Conservation (phyloP, 2,329 filamentous ascomycete species). For the Pestalotiopsis sp. region DNA sequence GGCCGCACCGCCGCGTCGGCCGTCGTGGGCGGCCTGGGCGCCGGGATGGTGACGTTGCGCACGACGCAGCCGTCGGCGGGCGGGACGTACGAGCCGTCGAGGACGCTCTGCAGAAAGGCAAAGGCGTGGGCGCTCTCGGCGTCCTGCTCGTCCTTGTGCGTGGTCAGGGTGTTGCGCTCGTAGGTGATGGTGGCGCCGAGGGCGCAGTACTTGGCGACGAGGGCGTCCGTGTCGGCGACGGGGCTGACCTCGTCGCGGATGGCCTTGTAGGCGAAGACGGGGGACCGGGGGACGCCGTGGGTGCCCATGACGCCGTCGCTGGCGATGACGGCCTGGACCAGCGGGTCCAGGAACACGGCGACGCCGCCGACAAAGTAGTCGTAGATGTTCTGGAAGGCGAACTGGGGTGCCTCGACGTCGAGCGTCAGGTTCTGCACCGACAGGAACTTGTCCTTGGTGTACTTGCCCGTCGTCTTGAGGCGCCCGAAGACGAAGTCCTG, state of each 20-base stretch:
- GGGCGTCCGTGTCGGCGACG: constrained; percentile 40
- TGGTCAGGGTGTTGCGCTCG: constrained; percentile 41
- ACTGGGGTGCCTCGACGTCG: constrained; percentile 17
- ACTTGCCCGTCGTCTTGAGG: constrained; percentile 21
- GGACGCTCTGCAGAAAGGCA: constrained; percentile 7
- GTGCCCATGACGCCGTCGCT: constrained; percentile 23
- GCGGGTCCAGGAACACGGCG: constrained; percentile 20
- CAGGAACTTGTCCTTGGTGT: constrained; percentile 25
- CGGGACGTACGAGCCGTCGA: not conserved
- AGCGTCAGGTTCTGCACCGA: constrained; percentile 21
- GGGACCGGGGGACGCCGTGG: constrained; percentile 43
- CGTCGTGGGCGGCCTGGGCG: not conserved
- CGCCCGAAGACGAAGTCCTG: constrained; percentile 24
- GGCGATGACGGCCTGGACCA: constrained; percentile 19
- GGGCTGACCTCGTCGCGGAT: constrained; percentile 43
- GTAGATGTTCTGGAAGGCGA: constrained; percentile 27
- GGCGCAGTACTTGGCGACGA: constrained; percentile 42
- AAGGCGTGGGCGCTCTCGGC: constrained; percentile 20
- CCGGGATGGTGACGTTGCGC: not conserved
- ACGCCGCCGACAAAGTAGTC: constrained; percentile 31
- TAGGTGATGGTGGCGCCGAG: constrained; percentile 43
- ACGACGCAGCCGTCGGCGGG: not conserved
- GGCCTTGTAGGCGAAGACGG: constrained; percentile 47
- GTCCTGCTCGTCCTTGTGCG: constrained; percentile 36
- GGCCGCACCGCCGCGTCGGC: not conserved